Evolutionary conservation across 106 monocot species (phyloP).

Genomic region (Cymbidium sinense): DNA sequence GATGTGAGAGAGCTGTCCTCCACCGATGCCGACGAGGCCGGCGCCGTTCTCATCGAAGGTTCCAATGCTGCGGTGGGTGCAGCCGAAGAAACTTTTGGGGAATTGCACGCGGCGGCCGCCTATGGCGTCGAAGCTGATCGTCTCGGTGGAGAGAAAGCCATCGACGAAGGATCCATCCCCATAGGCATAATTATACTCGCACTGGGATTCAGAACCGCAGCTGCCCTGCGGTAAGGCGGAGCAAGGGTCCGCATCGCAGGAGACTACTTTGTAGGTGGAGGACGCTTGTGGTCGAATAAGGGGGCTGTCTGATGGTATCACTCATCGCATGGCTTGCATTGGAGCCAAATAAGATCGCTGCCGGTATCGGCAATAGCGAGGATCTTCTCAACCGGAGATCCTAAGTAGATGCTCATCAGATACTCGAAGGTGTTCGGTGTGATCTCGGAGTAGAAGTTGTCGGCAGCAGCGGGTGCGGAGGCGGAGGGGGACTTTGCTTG

Average conservation of each 20-base stretch:
- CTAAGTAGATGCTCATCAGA: slow-evolving; percentile 7
- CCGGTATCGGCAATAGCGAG: slow-evolving; percentile 14
- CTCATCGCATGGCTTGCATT: slow-evolving; percentile 8
- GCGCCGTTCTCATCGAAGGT: slow-evolving; percentile 4
- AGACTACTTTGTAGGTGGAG: slow-evolving; percentile 7
- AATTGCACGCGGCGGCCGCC: background rate
- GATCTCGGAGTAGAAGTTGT: background rate
- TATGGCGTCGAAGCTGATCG: slow-evolving; percentile 17
- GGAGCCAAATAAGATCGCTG: slow-evolving; percentile 17
- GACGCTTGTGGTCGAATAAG: background rate
- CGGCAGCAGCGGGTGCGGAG: background rate
- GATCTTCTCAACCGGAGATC: slow-evolving; percentile 3
- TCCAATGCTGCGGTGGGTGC: slow-evolving; percentile 18
- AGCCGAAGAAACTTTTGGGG: slow-evolving; percentile 23
- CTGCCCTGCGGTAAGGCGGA: background rate
- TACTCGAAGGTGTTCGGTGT: background rate
- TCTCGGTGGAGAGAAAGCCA: slow-evolving; percentile 35
- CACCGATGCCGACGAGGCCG: slow-evolving; percentile 44
- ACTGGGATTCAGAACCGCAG: background rate
- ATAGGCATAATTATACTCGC: slow-evolving; percentile 11
- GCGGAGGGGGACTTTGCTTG: background rate
- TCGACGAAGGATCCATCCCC: slow-evolving; percentile 23
- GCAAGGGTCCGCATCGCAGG: background rate
- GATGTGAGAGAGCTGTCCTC: slow-evolving; percentile 32
- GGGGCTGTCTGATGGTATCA: slow-evolving; percentile 7